Evolutionary conservation across 1,284 basidiomycete genomes (phyloP).

Genomic region (Trametes versicolor): DNA sequence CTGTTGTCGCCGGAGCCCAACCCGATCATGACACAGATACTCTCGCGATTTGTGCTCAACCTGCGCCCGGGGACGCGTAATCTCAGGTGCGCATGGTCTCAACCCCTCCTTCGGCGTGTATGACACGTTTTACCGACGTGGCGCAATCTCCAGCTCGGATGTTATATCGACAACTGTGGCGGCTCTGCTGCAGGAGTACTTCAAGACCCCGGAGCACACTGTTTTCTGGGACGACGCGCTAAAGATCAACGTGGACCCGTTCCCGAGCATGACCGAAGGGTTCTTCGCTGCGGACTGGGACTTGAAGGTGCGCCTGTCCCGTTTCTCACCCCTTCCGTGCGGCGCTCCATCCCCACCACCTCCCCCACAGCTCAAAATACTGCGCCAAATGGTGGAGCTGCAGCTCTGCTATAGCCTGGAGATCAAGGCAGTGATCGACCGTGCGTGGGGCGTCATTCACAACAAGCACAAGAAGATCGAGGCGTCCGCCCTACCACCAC

Average conservation of each 20-base stretch:
- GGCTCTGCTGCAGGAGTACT: conserved; percentile 71
- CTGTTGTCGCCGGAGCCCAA: conserved; percentile 74
- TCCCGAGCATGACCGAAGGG: conserved; percentile 66
- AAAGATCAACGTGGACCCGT: conserved; percentile 75
- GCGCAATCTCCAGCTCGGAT: conserved; percentile 64
- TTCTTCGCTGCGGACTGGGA: conserved; percentile 82
- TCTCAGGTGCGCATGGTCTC: conserved; percentile 68
- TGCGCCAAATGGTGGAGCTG: conserved; percentile 82
- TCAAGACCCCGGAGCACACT: conserved; percentile 76
- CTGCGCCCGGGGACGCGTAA: conserved; percentile 86
- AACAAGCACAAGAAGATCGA: conserved; percentile 85
- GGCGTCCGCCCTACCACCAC: conserved; percentile 58
- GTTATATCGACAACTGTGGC: conserved; percentile 78
- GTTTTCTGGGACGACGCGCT: conserved; percentile 80
- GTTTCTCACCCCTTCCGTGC: conserved; percentile 27
- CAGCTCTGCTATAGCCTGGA: conserved; percentile 74
- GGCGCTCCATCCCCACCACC: conserved; percentile 19
- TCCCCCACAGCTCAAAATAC: conserved; percentile 69
- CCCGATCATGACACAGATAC: conserved; percentile 72
- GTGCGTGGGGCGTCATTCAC: conserved; percentile 83
- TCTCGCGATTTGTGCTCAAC: conserved; percentile 79
- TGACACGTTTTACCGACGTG: conserved; percentile 48
- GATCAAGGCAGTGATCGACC: conserved; percentile 77
- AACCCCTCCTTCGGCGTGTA: conserved; percentile 37
- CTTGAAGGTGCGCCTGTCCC: conserved; percentile 67